phyloP scores from a whole-genome alignment of 768 basidiomycete genomes.

The Phylloporus sp. region DNA sequence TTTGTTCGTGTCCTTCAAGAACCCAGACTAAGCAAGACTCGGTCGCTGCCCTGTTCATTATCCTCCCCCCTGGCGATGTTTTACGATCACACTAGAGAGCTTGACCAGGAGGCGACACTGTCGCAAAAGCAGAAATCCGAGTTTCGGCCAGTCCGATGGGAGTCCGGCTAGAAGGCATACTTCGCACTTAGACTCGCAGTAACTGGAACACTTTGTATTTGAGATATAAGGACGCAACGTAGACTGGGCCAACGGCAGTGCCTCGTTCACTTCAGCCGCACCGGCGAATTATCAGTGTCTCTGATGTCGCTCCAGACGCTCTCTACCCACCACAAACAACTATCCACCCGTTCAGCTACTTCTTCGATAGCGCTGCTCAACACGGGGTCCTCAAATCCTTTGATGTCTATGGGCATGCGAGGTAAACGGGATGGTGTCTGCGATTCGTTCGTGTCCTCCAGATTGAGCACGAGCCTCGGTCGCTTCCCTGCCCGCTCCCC shows the following conservation, averaged over 20 bases:
- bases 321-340: constrained; percentile 51
- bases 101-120: constrained; percentile 53
- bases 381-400: constrained; percentile 66
- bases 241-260: no score
- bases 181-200: no score
- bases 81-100: constrained; percentile 28
- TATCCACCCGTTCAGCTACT: constrained; percentile 37
- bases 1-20: constrained; percentile 18
- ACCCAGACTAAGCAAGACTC: constrained; percentile 23
- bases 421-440: constrained; percentile 1
- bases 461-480: constrained; percentile 27
- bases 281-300: not conserved
- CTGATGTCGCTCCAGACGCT: constrained; percentile 49
- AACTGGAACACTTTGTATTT: no score
- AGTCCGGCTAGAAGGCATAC: no score
- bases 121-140: no score
- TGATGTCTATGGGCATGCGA: constrained; percentile 32
- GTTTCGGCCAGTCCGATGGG: no score
- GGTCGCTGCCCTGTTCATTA: constrained; percentile 24
- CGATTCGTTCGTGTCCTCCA: constrained; percentile 15
- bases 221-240: no score
- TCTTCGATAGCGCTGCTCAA: constrained; percentile 44
- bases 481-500: constrained; percentile 21
- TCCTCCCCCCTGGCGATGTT: constrained; percentile 10
- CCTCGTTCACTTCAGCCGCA: no score